These are phyloP conservation scores for Platismatia glauca DNA, from an alignment of 495 filamentous ascomycete species.

Conservation along the genomic window DNA sequence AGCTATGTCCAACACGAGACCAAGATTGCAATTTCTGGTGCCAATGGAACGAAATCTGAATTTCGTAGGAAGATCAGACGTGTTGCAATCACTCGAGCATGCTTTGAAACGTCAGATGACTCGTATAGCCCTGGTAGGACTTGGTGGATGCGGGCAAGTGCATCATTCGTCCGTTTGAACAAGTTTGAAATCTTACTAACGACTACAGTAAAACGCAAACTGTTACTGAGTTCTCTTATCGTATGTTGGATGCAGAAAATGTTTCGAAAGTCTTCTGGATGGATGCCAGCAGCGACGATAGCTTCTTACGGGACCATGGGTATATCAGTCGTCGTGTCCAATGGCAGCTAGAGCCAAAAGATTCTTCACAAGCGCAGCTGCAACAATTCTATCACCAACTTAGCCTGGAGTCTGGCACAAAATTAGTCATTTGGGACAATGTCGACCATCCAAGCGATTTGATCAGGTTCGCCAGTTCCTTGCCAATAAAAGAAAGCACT, in stretches of 20 bases:
- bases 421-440: constrained; percentile 5
- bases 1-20: constrained; percentile 2
- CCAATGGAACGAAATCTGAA: constrained; percentile 4
- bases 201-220: background rate
- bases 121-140: constrained; percentile 3
- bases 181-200: background rate
- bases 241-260: background rate
- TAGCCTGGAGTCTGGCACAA: background rate
- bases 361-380: background rate
- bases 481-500: background rate
- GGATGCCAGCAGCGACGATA: constrained; percentile 3
- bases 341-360: background rate
- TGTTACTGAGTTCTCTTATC: constrained; percentile 1
- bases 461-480: constrained; percentile 1
- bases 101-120: constrained; percentile 2
- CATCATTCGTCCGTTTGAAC: background rate
- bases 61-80: background rate
- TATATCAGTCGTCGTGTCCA: constrained; percentile 1
- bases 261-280: constrained; percentile 5
- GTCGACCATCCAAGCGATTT: constrained; percentile 3
- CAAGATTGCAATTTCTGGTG: background rate
- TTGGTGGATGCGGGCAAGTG: background rate
- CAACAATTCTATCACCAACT: constrained; percentile 5
- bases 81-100: constrained; percentile 7
- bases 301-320: constrained; percentile 5